These are phyloP conservation scores for Tephrocybe sp. DNA, from an alignment of 768 basidiomycete genomes.

Conservation along the genomic window DNA sequence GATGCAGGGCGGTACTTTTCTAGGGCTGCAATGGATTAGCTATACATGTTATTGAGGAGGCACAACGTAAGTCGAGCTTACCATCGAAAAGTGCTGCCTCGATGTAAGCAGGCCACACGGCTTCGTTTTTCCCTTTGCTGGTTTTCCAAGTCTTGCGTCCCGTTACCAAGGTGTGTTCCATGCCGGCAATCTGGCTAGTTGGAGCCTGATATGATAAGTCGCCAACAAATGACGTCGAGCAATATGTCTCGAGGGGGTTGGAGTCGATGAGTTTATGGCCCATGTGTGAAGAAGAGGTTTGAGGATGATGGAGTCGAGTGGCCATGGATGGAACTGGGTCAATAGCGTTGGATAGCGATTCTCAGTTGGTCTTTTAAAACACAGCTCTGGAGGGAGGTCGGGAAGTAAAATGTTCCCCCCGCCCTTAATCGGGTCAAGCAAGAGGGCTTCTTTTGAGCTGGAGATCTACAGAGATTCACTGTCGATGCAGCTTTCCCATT, in stretches of 20 bases:
- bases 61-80: slow-evolving; percentile 20
- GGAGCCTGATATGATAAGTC: slow-evolving; percentile 16
- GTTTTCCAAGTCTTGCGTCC: slow-evolving; percentile 60
- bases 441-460: slow-evolving; percentile 6
- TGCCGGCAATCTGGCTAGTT: slow-evolving; percentile 7
- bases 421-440: slow-evolving; percentile 3
- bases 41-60: background rate
- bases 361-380: slow-evolving; percentile 8
- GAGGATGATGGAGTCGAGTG: slow-evolving; percentile 5
- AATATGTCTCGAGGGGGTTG: slow-evolving; percentile 14
- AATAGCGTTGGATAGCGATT: background rate
- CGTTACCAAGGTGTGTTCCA: slow-evolving; percentile 31
- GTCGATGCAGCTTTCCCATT: slow-evolving; percentile 11
- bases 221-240: slow-evolving; percentile 17
- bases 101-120: slow-evolving; percentile 61
- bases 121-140: slow-evolving; percentile 46
- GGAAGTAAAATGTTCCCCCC: slow-evolving; percentile 11
- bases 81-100: slow-evolving; percentile 64
- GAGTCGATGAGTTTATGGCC: slow-evolving; percentile 1
- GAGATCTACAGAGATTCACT: slow-evolving; percentile 10
- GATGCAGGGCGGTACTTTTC: slow-evolving; percentile 54
- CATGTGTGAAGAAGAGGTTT: background rate
- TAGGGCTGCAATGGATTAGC: slow-evolving; percentile 35
- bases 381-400: slow-evolving; percentile 5
- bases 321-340: slow-evolving; percentile 4